Evolutionary conservation across 2,329 filamentous ascomycete species (phyloP).

Genomic region (Ophiostoma tasmaniense): DNA sequence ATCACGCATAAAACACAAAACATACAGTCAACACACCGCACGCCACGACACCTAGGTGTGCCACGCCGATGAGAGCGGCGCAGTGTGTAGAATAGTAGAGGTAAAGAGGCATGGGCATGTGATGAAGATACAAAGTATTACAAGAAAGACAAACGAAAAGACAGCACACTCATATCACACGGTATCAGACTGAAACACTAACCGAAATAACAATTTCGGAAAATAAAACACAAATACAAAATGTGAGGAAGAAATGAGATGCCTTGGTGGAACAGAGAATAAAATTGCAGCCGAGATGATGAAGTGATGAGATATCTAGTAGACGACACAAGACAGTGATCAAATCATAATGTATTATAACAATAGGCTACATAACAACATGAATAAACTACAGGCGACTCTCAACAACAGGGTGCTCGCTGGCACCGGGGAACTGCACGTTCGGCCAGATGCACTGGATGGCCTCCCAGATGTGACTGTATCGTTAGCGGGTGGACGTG

Average conservation of each 20-base stretch:
- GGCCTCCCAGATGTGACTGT: constrained; percentile 87
- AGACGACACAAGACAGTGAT: neutral
- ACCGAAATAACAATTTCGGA: constrained; percentile 1
- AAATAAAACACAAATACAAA: neutral
- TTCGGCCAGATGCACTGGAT: constrained; percentile 89
- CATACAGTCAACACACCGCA: neutral
- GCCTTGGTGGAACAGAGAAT: neutral
- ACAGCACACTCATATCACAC: neutral
- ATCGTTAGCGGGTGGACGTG: constrained; percentile 1
- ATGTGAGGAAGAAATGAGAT: neutral
- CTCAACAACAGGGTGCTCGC: constrained; percentile 59
- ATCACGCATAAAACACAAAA: neutral
- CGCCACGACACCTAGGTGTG: neutral
- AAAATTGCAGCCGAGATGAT: constrained; percentile 3
- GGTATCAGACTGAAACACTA: constrained; percentile 1
- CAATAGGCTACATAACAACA: neutral
- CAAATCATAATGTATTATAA: neutral
- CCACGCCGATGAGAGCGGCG: neutral
- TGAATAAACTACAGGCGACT: constrained; percentile 57
- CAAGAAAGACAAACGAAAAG: neutral
- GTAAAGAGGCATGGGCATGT: neutral
- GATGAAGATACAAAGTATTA: no score
- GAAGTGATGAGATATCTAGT: neutral
- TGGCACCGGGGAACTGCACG: constrained; percentile 69
- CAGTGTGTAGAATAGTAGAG: neutral